Base-by-base conservation (phyloP, 1,284 basidiomycete species). In the Rugiboletus extremiorientalis region DNA sequence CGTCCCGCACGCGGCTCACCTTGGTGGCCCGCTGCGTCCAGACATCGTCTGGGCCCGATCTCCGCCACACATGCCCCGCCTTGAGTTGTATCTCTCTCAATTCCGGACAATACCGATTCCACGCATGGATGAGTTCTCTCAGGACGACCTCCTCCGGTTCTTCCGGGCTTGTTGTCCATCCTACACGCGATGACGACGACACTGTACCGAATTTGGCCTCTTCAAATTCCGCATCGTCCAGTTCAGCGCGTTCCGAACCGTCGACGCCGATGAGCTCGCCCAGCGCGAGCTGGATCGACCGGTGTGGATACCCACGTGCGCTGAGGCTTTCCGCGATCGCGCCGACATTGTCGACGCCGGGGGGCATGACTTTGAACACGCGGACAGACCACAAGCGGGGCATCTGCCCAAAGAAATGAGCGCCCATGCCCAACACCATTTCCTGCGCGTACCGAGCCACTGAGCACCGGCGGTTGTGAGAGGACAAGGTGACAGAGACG, bases 391-490 rank as follows among this genome's bases (percentile, higher is more conserved):
- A 66, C 31, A 69, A 36, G 16, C 37, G 48, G 22, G 65, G 65
- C 68, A 73, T 70, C 15, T 6, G 25, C 10, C 68, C 66, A 36
- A 73, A 70, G 46, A 70, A 72, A 40, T 72, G 71, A 36, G 68
- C 67, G 5, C 68, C 69, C 71, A 73, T 73, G 5, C 68, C 59
- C 48, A 69, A 42, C 25, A 73, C 53, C 50, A 51, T 61, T 30
- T 72, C 71, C 68, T 69, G 30, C 47, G 3, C 10, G 11, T 20
- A 36, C 11, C 12, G 14, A 8, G 6, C n/a, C 6, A 3, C n/a
- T 45, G 2, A 55, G 40, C 30, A 37, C 22, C 7, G 12, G 16
- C 12, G 20, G 28, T 12, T 31, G 22, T 8, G 10, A 31, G 25
- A 27, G 22, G 14, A 25, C 5, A 31, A 38, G 27, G 20, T 10